Evolutionary conservation across 2,329 filamentous ascomycete species (phyloP), one percentile per base, ranked within the genome.

Genomic region (Akanthomyces uredinophilus): DNA sequence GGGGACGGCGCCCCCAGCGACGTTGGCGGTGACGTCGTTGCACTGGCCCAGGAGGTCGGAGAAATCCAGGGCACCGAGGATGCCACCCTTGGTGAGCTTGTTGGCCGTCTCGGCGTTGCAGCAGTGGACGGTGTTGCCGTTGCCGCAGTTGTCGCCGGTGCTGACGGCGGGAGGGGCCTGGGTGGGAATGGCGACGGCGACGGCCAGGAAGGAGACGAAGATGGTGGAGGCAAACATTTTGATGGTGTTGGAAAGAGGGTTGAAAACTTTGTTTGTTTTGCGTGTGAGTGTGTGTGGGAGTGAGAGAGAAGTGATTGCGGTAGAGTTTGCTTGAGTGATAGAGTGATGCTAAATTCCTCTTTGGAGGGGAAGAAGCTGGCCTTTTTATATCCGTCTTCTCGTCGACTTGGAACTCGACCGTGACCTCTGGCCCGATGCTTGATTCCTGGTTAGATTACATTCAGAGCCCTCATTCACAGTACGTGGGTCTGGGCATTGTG

Each of bases 101-200:
- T 47, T 22, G 22, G 50, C 50, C 27, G 39, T n/a, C 7, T 37
- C 22, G 39, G 13, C 4, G n/a, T 54, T n/a, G 47, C 58, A 61
- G 50, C 58, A 61, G 0, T 60, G 27, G 16, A 54, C 3, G 1
- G 4, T 8, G 37, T 61, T 57, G 27, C 50, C 59, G 51, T 60
- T 60, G 35, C 54, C 51, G 52, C 63, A 62, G n/a, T 58, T 37
- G n/a, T 65, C 51, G 18, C 57, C 54, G 2, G 53, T 43, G 5
- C 22, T 20, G 4, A 27, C 22, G 16, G 57, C 51, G 16, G 46
- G 20, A 16, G 32, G 35, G 10, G 7, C 4, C 8, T 29, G 7
- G 32, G 57, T 53, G 27, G 57, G 57, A 10, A 24, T 5, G 16
- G 57, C 57, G 7, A 49, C 5, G 14, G 39, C 57, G 24, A 44